Evolutionary conservation across 768 basidiomycete species (phyloP).

Genomic region (Kwoniella bestiolae): DNA sequence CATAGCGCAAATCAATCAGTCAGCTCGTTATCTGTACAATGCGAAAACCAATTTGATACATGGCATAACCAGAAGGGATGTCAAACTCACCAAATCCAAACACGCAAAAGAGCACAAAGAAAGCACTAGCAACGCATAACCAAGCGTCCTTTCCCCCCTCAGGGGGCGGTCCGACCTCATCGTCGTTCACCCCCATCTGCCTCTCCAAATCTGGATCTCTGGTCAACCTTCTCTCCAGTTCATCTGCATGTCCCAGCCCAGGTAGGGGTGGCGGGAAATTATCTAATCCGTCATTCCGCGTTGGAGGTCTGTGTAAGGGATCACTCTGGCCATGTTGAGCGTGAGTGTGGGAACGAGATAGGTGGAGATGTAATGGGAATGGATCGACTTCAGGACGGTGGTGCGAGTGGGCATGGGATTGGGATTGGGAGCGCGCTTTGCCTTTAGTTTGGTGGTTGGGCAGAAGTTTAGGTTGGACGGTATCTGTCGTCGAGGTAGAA

Average conservation of each 20-base stretch:
- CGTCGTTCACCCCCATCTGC: constrained; percentile 37
- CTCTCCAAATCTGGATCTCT: constrained; percentile 31
- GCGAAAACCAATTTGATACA: too few species aligned
- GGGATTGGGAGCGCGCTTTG: neutral
- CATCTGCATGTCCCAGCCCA: constrained; percentile 8
- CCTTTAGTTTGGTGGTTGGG: neutral
- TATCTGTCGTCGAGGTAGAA: neutral
- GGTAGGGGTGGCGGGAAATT: constrained; percentile 42
- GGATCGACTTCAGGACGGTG: constrained; percentile 7
- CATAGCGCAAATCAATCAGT: constrained; percentile 2
- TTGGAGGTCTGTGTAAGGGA: constrained; percentile 21
- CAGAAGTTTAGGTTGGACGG: neutral
- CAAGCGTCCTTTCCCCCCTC: constrained; percentile 55
- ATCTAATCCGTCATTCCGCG: constrained; percentile 39
- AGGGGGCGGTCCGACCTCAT: constrained; percentile 47
- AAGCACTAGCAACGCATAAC: constrained; percentile 45
- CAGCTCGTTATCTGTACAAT: neutral
- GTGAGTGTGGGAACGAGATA: constrained; percentile 11
- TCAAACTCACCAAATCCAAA: constrained; percentile 51
- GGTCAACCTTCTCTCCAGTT: constrained; percentile 32
- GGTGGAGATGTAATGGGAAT: constrained; percentile 18
- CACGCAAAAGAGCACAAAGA: constrained; percentile 48
- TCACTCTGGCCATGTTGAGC: neutral
- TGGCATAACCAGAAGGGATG: too few species aligned
- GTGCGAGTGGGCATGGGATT: neutral